Conservation (phyloP, 202 grass and related monocot genomes). For the Zizania palustris region DNA sequence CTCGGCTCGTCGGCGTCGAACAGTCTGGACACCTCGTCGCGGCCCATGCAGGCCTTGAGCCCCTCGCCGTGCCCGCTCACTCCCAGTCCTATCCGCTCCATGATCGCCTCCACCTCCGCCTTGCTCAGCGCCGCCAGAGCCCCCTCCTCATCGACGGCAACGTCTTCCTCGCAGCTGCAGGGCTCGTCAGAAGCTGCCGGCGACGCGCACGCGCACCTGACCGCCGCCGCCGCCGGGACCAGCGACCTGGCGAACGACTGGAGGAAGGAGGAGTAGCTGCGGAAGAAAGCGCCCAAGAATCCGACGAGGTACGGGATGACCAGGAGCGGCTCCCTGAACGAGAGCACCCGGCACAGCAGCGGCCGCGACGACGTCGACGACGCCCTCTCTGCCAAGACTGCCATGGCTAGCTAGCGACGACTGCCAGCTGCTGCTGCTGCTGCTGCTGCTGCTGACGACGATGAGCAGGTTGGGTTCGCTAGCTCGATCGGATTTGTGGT, state of each 20-base stretch:
- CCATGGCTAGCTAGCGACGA: constrained; percentile 16
- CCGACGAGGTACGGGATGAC: constrained; percentile 43
- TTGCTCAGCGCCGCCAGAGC: constrained; percentile 13
- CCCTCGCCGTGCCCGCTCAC: constrained; percentile 4
- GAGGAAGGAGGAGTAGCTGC: constrained; percentile 43
- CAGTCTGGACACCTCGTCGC: constrained; percentile 37
- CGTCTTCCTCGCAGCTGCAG: not conserved
- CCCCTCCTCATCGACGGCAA: not conserved
- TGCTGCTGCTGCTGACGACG: too few species aligned
- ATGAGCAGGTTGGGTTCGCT: too few species aligned
- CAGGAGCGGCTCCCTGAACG: constrained; percentile 54
- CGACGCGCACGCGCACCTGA: constrained; percentile 13
- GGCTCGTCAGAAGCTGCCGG: not conserved
- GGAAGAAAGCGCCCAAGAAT: constrained; percentile 43
- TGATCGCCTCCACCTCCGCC: constrained; percentile 61
- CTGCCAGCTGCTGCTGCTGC: too few species aligned
- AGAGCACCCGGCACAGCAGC: constrained; percentile 44
- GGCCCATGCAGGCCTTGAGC: constrained; percentile 29
- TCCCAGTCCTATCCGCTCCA: constrained; percentile 45
- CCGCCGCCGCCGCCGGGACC: not conserved
- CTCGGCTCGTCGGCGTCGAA: constrained; percentile 79
- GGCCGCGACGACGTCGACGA: constrained; percentile 19
- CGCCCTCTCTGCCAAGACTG: not conserved
- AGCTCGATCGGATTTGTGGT: not conserved
- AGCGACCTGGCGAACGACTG: constrained; percentile 36